Evolutionary conservation across 225 moss, liverwort and hornwort genomes (phyloP).

Genomic region (Climacium dendroides): DNA sequence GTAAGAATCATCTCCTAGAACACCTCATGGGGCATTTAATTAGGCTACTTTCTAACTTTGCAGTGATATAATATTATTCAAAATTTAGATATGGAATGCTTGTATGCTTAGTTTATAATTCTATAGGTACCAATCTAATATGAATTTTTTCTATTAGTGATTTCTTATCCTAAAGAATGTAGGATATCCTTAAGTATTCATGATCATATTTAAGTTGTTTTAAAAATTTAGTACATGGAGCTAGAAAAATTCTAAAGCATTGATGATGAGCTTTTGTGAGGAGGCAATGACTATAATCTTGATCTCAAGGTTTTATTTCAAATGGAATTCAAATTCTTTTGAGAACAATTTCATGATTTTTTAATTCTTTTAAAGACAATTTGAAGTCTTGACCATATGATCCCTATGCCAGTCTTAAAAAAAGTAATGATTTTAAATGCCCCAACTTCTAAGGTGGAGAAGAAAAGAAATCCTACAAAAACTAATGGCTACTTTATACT

Average conservation of each 20-base stretch:
- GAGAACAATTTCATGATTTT: neutral
- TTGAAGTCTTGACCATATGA: fast-evolving
- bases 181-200: neutral
- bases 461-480: neutral
- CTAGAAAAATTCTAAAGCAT: neutral
- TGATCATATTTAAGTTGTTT: neutral
- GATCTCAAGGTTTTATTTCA: neutral
- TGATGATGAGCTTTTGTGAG: neutral
- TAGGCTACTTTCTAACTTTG: neutral
- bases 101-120: too few relatives aligned
- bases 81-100: neutral
- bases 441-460: fast-evolving
- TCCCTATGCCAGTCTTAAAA: neutral
- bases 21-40: fast-evolving
- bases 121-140: neutral
- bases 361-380: neutral
- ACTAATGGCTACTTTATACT: neutral
- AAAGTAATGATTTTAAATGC: neutral
- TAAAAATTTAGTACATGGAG: neutral
- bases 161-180: neutral
- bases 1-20: neutral
- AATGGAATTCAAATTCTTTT: neutral
- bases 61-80: neutral
- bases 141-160: neutral
- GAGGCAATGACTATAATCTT: neutral